Base-by-base conservation (phyloP, 306 rosid species). In the Prunus mira region DNA sequence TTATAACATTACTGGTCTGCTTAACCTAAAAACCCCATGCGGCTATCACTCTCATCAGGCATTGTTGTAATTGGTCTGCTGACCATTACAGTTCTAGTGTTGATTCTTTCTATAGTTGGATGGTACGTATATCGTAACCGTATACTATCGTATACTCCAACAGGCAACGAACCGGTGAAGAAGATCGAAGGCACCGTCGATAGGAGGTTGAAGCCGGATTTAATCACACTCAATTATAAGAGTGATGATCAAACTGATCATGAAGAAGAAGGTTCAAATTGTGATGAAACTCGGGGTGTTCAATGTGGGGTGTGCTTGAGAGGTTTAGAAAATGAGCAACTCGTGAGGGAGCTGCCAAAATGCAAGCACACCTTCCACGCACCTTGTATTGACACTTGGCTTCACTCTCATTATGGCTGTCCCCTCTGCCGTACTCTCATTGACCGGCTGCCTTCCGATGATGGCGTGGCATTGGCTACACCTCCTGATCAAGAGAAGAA, bases 291-390 rank as follows among this genome's bases (percentile, higher is more conserved):
- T 52, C 62, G 11, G 28, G 20, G 43, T 3, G 18, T 2, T 30
- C 32, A 72, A 9, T 73, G 79, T 17, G 79, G 9, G 41, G 78
- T 78, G 46, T 82, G 79, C 69, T 68, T 78, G 77, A 41, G 51
- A 43, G 63, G 54, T 27, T 78, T 68, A 3, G 79, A 78, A 63
- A 32, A 78, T 43, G 77, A 72, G 41, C 79, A 82, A 17, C 9
- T 46, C 19, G 73, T 67, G 38, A 69, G 79, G 24, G 51, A 68
- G 46, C 73, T 73, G 34, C 85, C 79, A 34, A 34, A 24, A 65
- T 78, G 85, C 76, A 46, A 82, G 38, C 82, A 78, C 71, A 67
- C 77, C 15, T 77, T 78, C 69, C 73, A 82, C 32, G 73, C 76
- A 45, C 66, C 72, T 15, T 78, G 82, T 62, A 50, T 77, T 7